A percentile compares a stretch with the other conserved stretches of the same genome.
These are phyloP conservation scores for Salvia hispanica DNA, from an alignment of 257 asterid genomes.

Conservation along the genomic window DNA sequence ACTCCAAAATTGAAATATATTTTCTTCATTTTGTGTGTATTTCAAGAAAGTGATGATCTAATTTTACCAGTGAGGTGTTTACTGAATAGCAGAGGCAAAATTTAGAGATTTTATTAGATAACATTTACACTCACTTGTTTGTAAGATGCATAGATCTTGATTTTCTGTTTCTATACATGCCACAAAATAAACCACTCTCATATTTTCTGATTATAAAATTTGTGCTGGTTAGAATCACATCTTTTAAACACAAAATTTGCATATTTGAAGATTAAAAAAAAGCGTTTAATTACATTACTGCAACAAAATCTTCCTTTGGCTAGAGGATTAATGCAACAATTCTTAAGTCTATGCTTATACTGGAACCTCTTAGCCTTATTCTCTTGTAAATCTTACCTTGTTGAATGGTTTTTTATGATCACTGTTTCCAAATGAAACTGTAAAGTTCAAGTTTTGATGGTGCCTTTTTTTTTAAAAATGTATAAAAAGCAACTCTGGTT, in stretches of 20 bases:
- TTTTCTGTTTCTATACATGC: neutral
- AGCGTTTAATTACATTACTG: neutral
- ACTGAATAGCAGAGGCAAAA: neutral
- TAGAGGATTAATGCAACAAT: neutral
- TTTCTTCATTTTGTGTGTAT: conserved; percentile 12
- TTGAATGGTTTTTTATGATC: neutral
- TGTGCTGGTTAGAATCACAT: neutral
- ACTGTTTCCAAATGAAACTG: neutral
- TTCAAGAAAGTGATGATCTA: conserved; percentile 13
- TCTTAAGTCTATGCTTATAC: neutral
- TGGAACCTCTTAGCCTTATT: neutral
- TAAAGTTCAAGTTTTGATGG: neutral
- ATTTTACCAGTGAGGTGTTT: neutral
- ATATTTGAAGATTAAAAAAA: neutral
- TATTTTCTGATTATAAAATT: neutral
- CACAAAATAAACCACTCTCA: neutral
- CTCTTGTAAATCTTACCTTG: neutral
- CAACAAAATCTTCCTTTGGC: neutral
- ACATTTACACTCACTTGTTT: neutral
- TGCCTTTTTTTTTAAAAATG: neutral
- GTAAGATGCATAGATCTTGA: conserved; percentile 7
- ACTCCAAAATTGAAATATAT: conserved; percentile 18
- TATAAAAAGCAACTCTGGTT: neutral
- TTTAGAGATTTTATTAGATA: neutral
- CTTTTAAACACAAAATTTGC: neutral